phyloP scores from a whole-genome alignment of 2,329 filamentous ascomycete genomes.

The Geosmithia flava region DNA sequence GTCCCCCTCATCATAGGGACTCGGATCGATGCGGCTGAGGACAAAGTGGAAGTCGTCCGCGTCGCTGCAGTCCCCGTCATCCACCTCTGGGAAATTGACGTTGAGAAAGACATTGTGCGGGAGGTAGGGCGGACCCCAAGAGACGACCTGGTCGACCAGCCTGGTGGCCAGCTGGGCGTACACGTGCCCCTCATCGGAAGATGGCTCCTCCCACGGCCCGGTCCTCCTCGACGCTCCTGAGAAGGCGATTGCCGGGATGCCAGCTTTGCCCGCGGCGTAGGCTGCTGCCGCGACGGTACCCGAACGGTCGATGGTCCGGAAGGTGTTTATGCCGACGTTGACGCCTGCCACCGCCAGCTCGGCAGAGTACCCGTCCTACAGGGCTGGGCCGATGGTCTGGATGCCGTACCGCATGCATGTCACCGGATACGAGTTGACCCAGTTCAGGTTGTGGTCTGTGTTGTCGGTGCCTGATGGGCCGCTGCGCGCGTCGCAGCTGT shows the following conservation, averaged over 20 bases:
- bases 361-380: slow-evolving; percentile 36
- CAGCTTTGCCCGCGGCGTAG: slow-evolving; percentile 38
- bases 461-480: slow-evolving; percentile 44
- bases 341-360: slow-evolving; percentile 56
- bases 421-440: slow-evolving; percentile 59
- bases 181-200: slow-evolving; percentile 38
- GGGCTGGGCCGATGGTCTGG: slow-evolving; percentile 35
- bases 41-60: slow-evolving; percentile 49
- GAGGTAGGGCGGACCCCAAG: slow-evolving; percentile 46
- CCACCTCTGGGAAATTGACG: slow-evolving; percentile 52
- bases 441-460: slow-evolving; percentile 48
- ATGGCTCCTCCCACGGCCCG: slow-evolving; percentile 7
- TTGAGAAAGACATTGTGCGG: slow-evolving; percentile 51
- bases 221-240: slow-evolving; percentile 33
- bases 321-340: slow-evolving; percentile 49
- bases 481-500: slow-evolving; percentile 45
- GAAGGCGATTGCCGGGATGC: slow-evolving; percentile 56
- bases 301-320: slow-evolving; percentile 41
- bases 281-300: slow-evolving; percentile 56
- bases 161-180: slow-evolving; percentile 52
- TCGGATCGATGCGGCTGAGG: slow-evolving; percentile 46
- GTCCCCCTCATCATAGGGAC: slow-evolving; percentile 40
- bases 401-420: slow-evolving; percentile 54
- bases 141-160: slow-evolving; percentile 41
- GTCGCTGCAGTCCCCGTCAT: slow-evolving; percentile 34